Conservation (phyloP, 257 asterid species). For the Fraxinus cuspidata region DNA sequence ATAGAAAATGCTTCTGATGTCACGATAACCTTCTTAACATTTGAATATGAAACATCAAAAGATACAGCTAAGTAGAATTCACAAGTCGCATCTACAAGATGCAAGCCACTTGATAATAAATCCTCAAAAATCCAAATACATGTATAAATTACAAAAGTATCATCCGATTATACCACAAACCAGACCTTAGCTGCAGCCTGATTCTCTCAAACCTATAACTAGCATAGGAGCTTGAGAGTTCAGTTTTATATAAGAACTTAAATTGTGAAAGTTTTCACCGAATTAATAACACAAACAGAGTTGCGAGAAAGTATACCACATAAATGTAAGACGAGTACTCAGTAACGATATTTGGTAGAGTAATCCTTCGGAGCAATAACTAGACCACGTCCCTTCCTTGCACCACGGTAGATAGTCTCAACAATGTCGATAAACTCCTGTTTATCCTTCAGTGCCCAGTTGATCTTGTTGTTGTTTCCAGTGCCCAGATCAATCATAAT, state of each 20-base stretch:
- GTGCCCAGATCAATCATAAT: slow-evolving; percentile 97
- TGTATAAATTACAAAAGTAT: neutral
- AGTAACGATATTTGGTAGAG: slow-evolving; percentile 96
- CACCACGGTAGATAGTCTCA: slow-evolving; percentile 94
- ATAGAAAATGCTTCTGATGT: neutral
- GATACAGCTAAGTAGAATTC: neutral
- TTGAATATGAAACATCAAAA: neutral
- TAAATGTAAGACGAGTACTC: slow-evolving; percentile 10
- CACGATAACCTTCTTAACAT: neutral
- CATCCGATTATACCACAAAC: neutral
- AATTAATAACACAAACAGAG: neutral
- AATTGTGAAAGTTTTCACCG: neutral
- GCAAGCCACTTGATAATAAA: neutral
- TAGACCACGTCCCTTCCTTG: slow-evolving; percentile 95
- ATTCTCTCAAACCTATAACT: too few relatives aligned
- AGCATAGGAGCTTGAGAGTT: neutral
- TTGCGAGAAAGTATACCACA: neutral
- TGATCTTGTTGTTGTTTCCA: slow-evolving; percentile 95
- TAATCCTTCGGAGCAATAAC: slow-evolving; percentile 98
- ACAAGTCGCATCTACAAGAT: neutral
- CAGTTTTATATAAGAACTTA: neutral
- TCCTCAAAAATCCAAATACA: neutral
- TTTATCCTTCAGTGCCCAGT: slow-evolving; percentile 97
- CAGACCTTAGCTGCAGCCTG: neutral
- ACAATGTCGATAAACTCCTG: slow-evolving; percentile 95